A percentile compares a stretch with the other conserved stretches of the same genome.
These are phyloP conservation scores for Candida boleticola DNA, from an alignment of 805 yeast genomes.

Conservation along the genomic window DNA sequence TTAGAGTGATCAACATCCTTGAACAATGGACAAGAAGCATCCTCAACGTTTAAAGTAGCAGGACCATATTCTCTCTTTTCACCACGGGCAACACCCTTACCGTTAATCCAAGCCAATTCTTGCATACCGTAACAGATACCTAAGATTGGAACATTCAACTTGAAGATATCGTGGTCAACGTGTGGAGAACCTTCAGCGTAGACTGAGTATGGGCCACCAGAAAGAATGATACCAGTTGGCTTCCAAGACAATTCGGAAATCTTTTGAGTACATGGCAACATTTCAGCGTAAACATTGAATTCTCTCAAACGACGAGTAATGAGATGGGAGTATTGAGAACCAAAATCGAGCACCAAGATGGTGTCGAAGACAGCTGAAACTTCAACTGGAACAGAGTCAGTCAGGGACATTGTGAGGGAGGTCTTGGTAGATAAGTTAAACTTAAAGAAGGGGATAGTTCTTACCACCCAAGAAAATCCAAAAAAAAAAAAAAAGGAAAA, in stretches of 20 bases:
- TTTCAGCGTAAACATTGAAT: constrained; percentile 96
- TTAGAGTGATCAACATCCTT: constrained; percentile 88
- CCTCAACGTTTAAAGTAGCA: constrained; percentile 79
- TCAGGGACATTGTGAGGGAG: constrained; percentile 8
- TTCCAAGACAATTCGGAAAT: constrained; percentile 88
- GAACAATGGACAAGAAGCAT: constrained; percentile 67
- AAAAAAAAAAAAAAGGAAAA: constrained; percentile 1
- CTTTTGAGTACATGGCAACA: constrained; percentile 99
- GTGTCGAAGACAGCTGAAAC: constrained; percentile 93
- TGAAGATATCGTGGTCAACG: constrained; percentile 91
- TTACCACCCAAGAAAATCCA: constrained; percentile 2
- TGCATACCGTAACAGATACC: constrained; percentile 99
- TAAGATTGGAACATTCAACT: constrained; percentile 87
- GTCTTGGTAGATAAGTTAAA: neutral
- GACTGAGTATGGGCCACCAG: constrained; percentile 98
- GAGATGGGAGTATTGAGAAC: constrained; percentile 96
- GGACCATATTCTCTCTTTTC: constrained; percentile 98
- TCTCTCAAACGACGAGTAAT: constrained; percentile 97
- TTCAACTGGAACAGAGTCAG: constrained; percentile 46
- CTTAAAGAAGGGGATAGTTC: neutral
- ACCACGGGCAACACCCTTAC: constrained; percentile 91
- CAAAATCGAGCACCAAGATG: constrained; percentile 94
- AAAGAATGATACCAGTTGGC: constrained; percentile 93
- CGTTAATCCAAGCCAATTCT: constrained; percentile 97
- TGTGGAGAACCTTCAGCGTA: constrained; percentile 95